A percentile compares a stretch with the other conserved stretches of the same genome.
These are phyloP conservation scores for Neospermospora avenae DNA, from an alignment of 2,329 filamentous ascomycete species.

Conservation along the genomic window DNA sequence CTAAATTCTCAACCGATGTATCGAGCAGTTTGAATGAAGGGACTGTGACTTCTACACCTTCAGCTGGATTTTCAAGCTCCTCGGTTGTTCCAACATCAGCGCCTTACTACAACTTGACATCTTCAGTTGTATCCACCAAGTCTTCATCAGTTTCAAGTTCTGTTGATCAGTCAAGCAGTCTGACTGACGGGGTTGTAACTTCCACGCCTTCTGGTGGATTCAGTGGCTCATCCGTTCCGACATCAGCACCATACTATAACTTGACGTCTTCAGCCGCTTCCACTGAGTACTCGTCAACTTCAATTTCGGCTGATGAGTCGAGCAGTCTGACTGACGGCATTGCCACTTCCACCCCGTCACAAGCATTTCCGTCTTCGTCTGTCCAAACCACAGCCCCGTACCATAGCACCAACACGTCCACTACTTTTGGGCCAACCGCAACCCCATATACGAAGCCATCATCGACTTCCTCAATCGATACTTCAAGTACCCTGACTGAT, in stretches of 20 bases:
- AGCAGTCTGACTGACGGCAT: not conserved
- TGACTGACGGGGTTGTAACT: not conserved
- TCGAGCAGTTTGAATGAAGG: not conserved
- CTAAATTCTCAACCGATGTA: not conserved
- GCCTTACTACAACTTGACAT: not conserved
- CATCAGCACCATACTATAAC: slow-evolving; percentile 1
- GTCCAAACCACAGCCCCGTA: slow-evolving; percentile 12
- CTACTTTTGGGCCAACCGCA: not conserved
- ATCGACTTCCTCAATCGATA: not conserved
- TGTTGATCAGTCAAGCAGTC: not conserved
- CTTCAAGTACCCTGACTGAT: not conserved
- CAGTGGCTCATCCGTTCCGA: not conserved
- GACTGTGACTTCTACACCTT: not conserved
- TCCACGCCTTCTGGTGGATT: not conserved
- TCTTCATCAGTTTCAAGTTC: not conserved
- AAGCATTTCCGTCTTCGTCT: not conserved
- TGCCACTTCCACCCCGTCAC: not conserved
- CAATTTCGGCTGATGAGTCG: not conserved
- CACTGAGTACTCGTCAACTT: not conserved
- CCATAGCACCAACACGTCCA: slow-evolving; percentile 5
- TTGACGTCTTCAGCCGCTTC: not conserved
- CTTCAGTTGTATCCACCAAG: not conserved
- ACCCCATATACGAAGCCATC: not conserved
- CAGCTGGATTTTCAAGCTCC: not conserved
- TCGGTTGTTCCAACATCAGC: slow-evolving; percentile 6